phyloP scores from a whole-genome alignment of 2,329 filamentous ascomycete species.

The Sporothrix luriei region DNA sequence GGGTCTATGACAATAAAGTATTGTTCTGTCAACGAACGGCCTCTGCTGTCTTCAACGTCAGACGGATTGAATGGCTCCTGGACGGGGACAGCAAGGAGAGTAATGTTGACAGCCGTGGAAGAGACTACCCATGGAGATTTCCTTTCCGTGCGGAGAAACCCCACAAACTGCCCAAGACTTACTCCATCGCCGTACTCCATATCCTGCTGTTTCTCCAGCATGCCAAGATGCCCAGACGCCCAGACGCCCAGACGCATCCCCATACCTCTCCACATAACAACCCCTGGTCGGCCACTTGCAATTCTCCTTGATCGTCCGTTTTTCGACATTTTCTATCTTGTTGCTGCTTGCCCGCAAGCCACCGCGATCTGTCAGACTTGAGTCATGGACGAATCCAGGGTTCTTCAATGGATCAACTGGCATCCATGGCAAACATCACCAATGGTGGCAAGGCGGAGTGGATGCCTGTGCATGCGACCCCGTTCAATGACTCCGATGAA shows the following conservation, averaged over 20 bases:
- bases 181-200: neutral
- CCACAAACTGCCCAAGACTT: neutral
- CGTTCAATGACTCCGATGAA: constrained; percentile 17
- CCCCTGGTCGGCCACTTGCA: neutral
- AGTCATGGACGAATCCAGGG: neutral
- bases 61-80: no score
- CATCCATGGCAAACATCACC: neutral
- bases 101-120: neutral
- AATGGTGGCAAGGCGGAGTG: no score
- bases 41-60: no score
- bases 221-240: neutral
- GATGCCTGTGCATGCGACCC: no score
- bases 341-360: constrained; percentile 15
- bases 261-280: neutral
- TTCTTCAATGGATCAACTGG: no score
- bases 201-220: neutral
- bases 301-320: neutral
- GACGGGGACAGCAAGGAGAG: no score
- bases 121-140: neutral
- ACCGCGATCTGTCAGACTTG: constrained; percentile 23
- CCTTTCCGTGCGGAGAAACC: constrained; percentile 9
- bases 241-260: neutral
- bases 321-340: neutral
- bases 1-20: no score
- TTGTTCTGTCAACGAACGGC: neutral